Percentiles rank a stretch among this genome's conserved stretches.
phyloP scores from a whole-genome alignment of 108 stramenopile species.

The Fistulifera solaris region DNA sequence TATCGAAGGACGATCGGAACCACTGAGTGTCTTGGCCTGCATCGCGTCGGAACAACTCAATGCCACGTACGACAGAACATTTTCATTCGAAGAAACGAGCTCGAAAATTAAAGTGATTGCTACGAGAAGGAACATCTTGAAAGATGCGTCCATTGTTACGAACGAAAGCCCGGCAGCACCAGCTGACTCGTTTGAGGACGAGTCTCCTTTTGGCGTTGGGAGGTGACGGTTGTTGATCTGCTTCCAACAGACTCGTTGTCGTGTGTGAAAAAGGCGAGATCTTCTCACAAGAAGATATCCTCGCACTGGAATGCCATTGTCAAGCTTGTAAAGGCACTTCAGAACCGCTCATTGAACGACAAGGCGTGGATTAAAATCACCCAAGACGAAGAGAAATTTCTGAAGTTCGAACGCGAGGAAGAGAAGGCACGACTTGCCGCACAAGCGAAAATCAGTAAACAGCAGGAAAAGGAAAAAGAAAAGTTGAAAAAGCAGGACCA shows the following conservation, averaged over 20 bases:
- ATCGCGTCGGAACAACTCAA: background rate
- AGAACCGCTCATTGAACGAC: slow-evolving; percentile 11
- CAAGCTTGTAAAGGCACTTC: slow-evolving; percentile 39
- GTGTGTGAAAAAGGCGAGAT: slow-evolving; percentile 29
- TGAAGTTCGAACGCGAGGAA: slow-evolving; percentile 71
- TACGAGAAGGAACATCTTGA: background rate
- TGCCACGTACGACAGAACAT: background rate
- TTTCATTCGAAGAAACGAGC: background rate
- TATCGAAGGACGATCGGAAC: background rate
- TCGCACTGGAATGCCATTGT: slow-evolving; percentile 34
- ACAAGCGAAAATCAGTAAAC: slow-evolving; percentile 15
- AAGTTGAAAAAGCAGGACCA: slow-evolving; percentile 7
- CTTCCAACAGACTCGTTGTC: background rate
- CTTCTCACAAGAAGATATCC: slow-evolving; percentile 45
- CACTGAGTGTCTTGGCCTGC: background rate
- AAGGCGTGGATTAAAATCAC: slow-evolving; percentile 40
- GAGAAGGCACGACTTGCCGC: slow-evolving; percentile 46
- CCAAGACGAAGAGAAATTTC: slow-evolving; percentile 66
- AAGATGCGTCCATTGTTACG: background rate
- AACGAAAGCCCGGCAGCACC: background rate
- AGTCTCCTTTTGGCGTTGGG: slow-evolving; percentile 3
- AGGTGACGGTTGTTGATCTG: slow-evolving; percentile 3
- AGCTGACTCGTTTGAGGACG: background rate
- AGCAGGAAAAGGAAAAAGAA: slow-evolving; percentile 19
- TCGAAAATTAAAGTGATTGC: background rate